A percentile compares a stretch with the other conserved stretches of the same genome.
Evolutionary conservation across 1,284 basidiomycete genomes (phyloP).

Genomic region (Cryptococcus maquisensis): DNA sequence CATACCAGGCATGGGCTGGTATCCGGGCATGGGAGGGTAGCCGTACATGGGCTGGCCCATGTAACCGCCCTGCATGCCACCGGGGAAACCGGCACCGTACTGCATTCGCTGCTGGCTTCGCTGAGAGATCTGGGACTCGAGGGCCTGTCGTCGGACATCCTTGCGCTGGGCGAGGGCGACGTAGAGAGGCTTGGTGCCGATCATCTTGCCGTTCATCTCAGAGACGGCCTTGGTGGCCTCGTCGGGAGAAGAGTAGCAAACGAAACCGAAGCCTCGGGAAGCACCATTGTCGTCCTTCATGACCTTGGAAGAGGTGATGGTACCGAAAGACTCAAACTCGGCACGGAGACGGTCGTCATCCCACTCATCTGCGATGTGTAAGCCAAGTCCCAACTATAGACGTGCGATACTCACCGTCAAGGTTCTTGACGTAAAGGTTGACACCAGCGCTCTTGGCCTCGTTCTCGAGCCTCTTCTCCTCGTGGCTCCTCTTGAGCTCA

Average conservation of each 20-base stretch:
- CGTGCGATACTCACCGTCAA: constrained; percentile 43
- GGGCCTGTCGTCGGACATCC: constrained; percentile 95
- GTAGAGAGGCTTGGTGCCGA: constrained; percentile 96
- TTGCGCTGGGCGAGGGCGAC: constrained; percentile 98
- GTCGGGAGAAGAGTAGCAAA: constrained; percentile 97
- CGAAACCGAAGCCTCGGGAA: constrained; percentile 85
- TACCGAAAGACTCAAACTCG: constrained; percentile 95
- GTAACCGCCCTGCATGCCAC: constrained; percentile 61
- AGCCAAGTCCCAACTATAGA: constrained; percentile 7
- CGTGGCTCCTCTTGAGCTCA: constrained; percentile 89
- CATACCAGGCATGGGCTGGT: constrained; percentile 43
- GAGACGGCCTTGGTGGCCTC: constrained; percentile 99
- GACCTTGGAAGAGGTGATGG: constrained; percentile 98
- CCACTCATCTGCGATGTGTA: constrained; percentile 71
- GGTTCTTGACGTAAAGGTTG: constrained; percentile 99
- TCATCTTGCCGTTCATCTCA: constrained; percentile 99
- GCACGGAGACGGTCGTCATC: constrained; percentile 90
- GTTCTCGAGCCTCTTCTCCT: constrained; percentile 95
- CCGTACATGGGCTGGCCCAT: constrained; percentile 81
- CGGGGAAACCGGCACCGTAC: constrained; percentile 77
- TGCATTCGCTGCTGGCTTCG: constrained; percentile 87
- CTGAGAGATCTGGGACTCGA: constrained; percentile 97
- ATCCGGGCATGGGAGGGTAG: constrained; percentile 72
- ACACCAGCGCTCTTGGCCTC: constrained; percentile 97
- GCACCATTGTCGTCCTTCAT: constrained; percentile 90